A percentile compares a stretch with the other conserved stretches of the same genome.
phyloP scores from a whole-genome alignment of 1,284 basidiomycete species.

The Cutaneotrichosporon sp. region DNA sequence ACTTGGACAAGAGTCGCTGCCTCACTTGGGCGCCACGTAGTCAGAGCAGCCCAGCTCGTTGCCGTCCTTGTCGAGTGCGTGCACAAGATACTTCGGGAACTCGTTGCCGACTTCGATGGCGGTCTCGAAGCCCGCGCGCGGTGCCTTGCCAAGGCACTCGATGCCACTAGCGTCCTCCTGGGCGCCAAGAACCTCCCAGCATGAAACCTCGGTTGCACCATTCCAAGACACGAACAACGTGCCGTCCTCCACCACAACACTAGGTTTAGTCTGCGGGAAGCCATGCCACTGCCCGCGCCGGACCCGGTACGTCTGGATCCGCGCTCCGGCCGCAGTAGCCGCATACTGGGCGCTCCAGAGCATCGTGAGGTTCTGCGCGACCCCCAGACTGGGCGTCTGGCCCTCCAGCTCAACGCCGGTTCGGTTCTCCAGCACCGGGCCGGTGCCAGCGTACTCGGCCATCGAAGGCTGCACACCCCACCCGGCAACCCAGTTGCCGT shows the following conservation, averaged over 20 bases:
- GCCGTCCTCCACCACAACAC: slow-evolving; percentile 16
- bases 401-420: not conserved
- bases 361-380: slow-evolving; percentile 27
- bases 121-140: slow-evolving; percentile 33
- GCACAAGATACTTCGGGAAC: not conserved
- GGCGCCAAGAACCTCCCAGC: slow-evolving; percentile 27
- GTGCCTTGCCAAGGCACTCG: slow-evolving; percentile 13
- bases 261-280: slow-evolving; percentile 30
- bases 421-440: slow-evolving; percentile 1
- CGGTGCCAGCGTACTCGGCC: slow-evolving; percentile 29
- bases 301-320: slow-evolving; percentile 37
- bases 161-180: slow-evolving; percentile 14
- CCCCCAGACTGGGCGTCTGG: not conserved
- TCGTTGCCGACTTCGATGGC: slow-evolving; percentile 9
- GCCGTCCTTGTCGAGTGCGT: slow-evolving; percentile 4
- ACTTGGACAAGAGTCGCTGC: no score
- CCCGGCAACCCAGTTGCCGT: slow-evolving; percentile 33
- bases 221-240: slow-evolving; percentile 39
- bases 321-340: slow-evolving; percentile 13
- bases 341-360: slow-evolving; percentile 40
- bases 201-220: slow-evolving; percentile 40
- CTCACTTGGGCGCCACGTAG: not conserved
- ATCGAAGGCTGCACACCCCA: slow-evolving; percentile 27
- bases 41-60: slow-evolving; percentile 5
- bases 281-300: slow-evolving; percentile 34